Conservation (phyloP, 164 flowering plant genomes). For the Vitis riparia region DNA sequence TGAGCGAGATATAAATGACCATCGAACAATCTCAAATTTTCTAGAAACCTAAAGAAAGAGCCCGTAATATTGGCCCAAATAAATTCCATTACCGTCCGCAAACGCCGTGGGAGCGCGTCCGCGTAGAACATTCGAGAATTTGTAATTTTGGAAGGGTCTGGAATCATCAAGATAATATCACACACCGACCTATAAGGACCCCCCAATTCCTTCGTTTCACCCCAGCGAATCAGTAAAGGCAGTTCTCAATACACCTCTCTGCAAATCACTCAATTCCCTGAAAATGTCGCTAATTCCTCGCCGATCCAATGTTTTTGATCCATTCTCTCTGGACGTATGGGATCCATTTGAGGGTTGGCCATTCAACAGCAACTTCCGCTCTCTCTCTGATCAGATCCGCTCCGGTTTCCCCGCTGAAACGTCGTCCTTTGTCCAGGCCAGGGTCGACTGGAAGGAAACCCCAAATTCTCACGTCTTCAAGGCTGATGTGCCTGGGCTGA, state of each 20-base stretch:
- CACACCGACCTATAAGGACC: too few relatives aligned
- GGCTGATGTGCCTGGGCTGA: slow-evolving; percentile 42
- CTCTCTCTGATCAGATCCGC: slow-evolving; percentile 9
- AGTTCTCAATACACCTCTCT: too few relatives aligned
- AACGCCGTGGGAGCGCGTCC: too few relatives aligned
- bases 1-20: too few relatives aligned
- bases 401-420: slow-evolving; percentile 12
- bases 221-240: too few relatives aligned
- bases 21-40: too few relatives aligned
- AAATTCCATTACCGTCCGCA: too few relatives aligned
- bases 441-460: slow-evolving; percentile 44
- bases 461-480: slow-evolving; percentile 37
- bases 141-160: too few relatives aligned
- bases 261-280: neutral
- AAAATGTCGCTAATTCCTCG: slow-evolving; percentile 24
- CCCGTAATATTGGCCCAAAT: too few relatives aligned
- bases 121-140: too few relatives aligned
- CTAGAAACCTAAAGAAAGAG: too few relatives aligned
- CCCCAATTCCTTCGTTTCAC: neutral
- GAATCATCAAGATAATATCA: too few relatives aligned
- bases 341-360: slow-evolving; percentile 29
- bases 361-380: slow-evolving; percentile 10
- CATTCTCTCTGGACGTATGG: slow-evolving; percentile 9
- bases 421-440: slow-evolving; percentile 18
- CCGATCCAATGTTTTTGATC: slow-evolving; percentile 28